Conservation (phyloP, 139 green algal genomes). For the Chlamydomonas sphaeroides region DNA sequence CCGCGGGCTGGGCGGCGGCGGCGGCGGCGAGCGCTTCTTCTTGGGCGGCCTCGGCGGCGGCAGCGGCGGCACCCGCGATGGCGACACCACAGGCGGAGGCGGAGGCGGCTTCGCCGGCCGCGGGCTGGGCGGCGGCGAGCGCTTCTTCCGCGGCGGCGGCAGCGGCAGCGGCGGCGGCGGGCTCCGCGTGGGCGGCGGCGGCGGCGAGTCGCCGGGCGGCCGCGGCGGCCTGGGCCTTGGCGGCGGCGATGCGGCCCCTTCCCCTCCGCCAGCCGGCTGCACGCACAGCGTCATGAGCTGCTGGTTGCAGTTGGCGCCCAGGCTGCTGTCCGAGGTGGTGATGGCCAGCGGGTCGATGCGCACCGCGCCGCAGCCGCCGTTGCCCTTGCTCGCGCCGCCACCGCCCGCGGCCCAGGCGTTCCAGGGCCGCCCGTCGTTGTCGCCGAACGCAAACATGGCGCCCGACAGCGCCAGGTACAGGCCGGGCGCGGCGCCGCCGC, state of each 20-base stretch:
- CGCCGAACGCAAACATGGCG: constrained; percentile 25
- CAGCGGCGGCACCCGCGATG: not conserved
- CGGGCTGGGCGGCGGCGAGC: not conserved
- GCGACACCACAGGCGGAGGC: not conserved
- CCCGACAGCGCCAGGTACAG: not conserved
- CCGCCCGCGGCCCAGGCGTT: constrained; percentile 21
- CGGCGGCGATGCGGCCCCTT: not conserved
- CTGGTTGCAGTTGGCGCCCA: not conserved
- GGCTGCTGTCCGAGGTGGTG: not conserved
- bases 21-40: not conserved
- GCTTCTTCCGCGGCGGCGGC: not conserved
- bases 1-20: not conserved
- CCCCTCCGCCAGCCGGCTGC: not conserved
- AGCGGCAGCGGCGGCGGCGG: not conserved
- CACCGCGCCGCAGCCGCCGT: constrained; percentile 15
- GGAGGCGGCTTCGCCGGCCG: not conserved
- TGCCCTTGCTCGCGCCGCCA: not conserved
- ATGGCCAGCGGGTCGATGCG: constrained; percentile 3
- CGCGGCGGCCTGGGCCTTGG: not conserved
- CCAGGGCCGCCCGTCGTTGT: constrained; percentile 9
- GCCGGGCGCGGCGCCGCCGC: not conserved
- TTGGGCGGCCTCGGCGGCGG: not conserved
- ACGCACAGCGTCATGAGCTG: constrained; percentile 22
- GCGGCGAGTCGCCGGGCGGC: not conserved
- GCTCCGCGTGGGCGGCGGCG: not conserved